Evolutionary conservation across 2,329 filamentous ascomycete species (phyloP), one percentile per base, ranked within the genome.

Genomic region (Colletotrichum tamarilloi): DNA sequence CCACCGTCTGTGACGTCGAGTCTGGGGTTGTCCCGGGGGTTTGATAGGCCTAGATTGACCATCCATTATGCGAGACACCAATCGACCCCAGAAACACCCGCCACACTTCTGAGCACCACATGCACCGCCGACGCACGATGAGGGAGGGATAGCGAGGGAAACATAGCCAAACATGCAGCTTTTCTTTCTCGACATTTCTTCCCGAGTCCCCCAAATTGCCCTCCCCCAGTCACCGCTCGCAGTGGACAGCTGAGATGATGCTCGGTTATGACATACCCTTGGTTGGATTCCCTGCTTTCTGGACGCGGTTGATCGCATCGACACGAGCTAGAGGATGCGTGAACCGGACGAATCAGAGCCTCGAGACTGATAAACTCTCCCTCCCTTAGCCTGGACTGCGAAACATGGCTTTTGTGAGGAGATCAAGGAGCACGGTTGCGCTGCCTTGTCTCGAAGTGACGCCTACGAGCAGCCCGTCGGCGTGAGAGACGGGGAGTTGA

Each of bases 1-100:
- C 56, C 26, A 42, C 64, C 62, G 42, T 65, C 62, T 46, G 68
- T 71, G 68, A 71, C 68, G 68, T 71, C 63, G 68, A 71, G 68
- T 71, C 68, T 62, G 46, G 68, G 55, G 12, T 55, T 60, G 63
- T 60, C 49, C 63, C 26, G 63, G 63, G 42, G 68, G 63, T 67
- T 53, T 71, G 68, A 71, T 71, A 71, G 68, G 68, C 46, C 46
- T 49, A 46, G 68, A 59, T 30, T 26, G 22, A 42, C 67, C 46
- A 66, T 56, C n/a, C 56, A 49, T 60, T 49, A 67, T 71, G 68
- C 67, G 63, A 67, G 68, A 71, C 62, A 55, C 63, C 63, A 67
- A 71, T 71, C 68, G 63, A 67, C 62, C 62, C 53, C 52, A 65
- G 52, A 46, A 19, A 56, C 62, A 46, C 5, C 62, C 62, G 62